Evolutionary conservation across 305 asterid species (phyloP).

Genomic region (Fraxinus angustifolia): DNA sequence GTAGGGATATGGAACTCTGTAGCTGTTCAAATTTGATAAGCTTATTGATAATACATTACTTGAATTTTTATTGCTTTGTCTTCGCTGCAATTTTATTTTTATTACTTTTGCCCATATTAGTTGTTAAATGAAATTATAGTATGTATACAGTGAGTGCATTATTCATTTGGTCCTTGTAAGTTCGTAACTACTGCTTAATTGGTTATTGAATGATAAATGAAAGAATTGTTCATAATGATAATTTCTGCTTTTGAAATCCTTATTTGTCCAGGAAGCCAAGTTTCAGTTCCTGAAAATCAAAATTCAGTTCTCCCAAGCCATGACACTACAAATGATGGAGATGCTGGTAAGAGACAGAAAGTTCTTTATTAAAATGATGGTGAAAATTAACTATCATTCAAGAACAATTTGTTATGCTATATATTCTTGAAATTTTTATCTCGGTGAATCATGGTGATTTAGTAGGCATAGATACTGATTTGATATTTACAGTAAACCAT

Average conservation of each 20-base stretch:
- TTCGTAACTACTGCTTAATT: not conserved
- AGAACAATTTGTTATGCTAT: not conserved
- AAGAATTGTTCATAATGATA: not conserved
- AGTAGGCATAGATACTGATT: not conserved
- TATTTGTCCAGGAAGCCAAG: slow-evolving; percentile 32
- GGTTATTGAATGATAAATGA: not conserved
- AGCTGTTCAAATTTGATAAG: not conserved
- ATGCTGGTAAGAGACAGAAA: slow-evolving; percentile 30
- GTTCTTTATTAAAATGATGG: not conserved
- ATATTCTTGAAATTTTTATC: not conserved
- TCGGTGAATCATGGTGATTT: not conserved
- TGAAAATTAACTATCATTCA: not conserved
- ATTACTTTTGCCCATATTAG: not conserved
- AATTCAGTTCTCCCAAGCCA: slow-evolving; percentile 18
- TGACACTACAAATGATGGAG: slow-evolving; percentile 34
- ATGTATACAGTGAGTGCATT: not conserved
- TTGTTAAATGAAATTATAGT: not conserved
- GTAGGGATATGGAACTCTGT: not conserved
- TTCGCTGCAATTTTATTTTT: not conserved
- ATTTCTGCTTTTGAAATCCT: not conserved
- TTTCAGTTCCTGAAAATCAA: slow-evolving; percentile 31
- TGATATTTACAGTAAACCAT: not conserved
- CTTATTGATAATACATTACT: not conserved
- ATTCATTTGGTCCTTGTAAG: not conserved
- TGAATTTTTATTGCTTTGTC: not conserved